Conservation (phyloP, 202 grass and related monocot species). For the Cymbopogon flexuosus region DNA sequence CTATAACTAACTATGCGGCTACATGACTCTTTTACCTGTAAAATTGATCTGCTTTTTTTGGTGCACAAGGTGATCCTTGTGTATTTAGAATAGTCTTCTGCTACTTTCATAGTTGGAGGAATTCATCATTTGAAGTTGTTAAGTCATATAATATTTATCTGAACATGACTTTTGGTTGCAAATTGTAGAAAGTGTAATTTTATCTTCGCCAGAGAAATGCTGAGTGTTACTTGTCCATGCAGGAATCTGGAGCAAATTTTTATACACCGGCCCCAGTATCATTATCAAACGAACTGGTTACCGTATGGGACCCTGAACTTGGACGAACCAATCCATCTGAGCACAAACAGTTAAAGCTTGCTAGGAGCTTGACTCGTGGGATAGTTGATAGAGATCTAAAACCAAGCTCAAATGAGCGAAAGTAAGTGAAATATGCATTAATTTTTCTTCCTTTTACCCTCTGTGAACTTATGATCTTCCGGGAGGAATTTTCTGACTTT, state of each 20-base stretch:
- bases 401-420: constrained; percentile 84
- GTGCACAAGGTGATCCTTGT: neutral
- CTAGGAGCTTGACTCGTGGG: constrained; percentile 91
- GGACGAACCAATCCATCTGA: constrained; percentile 93
- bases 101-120: neutral
- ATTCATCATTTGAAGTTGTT: neutral
- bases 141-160: neutral
- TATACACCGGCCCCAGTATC: constrained; percentile 59
- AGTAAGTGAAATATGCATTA: constrained; percentile 46
- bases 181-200: neutral
- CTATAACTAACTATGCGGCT: neutral
- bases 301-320: constrained; percentile 87
- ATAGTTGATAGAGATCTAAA: constrained; percentile 96
- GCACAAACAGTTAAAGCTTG: constrained; percentile 95
- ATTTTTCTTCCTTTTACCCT: neutral
- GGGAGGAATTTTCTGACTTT: neutral
- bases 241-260: constrained; percentile 92
- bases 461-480: neutral
- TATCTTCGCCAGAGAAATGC: neutral
- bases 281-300: constrained; percentile 83
- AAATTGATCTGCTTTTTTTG: neutral
- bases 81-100: neutral
- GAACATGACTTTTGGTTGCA: neutral
- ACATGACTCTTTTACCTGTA: neutral
- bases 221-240: constrained; percentile 12